Evolutionary conservation across 2,329 filamentous ascomycete genomes (phyloP), one percentile per base, ranked within the genome.

Genomic region (Plectosphaerella cucumerina): DNA sequence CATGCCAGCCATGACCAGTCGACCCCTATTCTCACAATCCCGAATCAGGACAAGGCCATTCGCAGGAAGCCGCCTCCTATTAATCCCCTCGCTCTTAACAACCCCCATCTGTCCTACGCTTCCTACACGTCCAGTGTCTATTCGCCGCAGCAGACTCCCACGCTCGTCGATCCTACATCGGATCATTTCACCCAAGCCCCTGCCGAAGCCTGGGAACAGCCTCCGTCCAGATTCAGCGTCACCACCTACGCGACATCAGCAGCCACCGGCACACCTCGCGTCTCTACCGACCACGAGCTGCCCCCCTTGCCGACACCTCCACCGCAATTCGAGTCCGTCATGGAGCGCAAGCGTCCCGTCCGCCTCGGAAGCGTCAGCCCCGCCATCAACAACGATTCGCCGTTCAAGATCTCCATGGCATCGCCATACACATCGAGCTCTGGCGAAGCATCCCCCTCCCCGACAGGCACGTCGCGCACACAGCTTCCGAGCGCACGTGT

Each of bases 161-260:
- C 48, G 31, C 31, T 26, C 12, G 31, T n/a, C 12, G 33, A 34
- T 31, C 47, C 33, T 26, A 22, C 20, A 6, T 21, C 26, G 18
- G 46, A 45, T 35, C 47, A 51, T 22, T 42, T 46, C 14, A 21
- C 47, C 22, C 26, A 48, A 14, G 22, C 37, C 22, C n/a, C n/a
- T 20, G 56, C 70, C 45, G 67, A 72, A 42, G 61, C 76, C 35
- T 76, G 75, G 71, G 66, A 70, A 12, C 76, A 81, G 51, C 80
- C 81, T 6, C 65, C 71, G 3, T 86, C 82, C 46, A 78, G 80
- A 44, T 87, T 86, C 64, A 87, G 83, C 65, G 71, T 80, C 55
- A 84, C 81, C 8, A 86, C 82, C 2, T 84, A 80, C 59, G 75
- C 78, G 21, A 80, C 82, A 2, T 77, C 80, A 5, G 65, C 74